Evolutionary conservation across 495 filamentous ascomycete species (phyloP).

Genomic region (Aspergillus cavernicola): DNA sequence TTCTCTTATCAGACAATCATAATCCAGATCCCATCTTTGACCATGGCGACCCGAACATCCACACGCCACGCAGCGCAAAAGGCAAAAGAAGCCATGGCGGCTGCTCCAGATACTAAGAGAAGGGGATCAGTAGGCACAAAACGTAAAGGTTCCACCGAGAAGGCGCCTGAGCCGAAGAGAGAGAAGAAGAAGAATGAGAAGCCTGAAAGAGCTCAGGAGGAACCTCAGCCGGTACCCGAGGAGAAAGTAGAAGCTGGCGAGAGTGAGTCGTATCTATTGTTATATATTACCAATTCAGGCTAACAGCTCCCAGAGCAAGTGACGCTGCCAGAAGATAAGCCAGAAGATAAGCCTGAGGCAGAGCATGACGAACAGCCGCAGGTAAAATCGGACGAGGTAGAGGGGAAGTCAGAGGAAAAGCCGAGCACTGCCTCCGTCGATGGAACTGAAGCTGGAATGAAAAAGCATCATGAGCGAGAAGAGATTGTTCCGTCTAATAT

Average conservation of each 20-base stretch:
- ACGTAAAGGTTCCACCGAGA: conserved; percentile 30
- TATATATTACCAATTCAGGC: background rate
- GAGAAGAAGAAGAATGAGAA: conserved; percentile 23
- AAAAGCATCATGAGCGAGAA: conserved; percentile 46
- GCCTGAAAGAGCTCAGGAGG: background rate
- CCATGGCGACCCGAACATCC: conserved; percentile 39
- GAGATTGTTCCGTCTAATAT: conserved; percentile 64
- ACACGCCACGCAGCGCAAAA: conserved; percentile 43
- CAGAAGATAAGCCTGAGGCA: conserved; percentile 24
- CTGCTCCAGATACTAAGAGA: conserved; percentile 23
- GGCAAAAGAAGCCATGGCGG: conserved; percentile 42
- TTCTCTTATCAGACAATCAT: background rate
- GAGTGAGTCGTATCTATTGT: background rate
- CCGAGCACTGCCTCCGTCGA: conserved; percentile 3
- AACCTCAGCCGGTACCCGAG: background rate
- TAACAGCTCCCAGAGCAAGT: background rate
- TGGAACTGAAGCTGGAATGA: conserved; percentile 23
- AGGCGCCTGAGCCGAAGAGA: conserved; percentile 28
- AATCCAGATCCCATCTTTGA: background rate
- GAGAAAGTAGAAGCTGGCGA: background rate
- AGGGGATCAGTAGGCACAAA: conserved; percentile 27
- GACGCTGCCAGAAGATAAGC: background rate
- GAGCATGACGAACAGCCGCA: conserved; percentile 19
- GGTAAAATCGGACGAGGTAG: background rate
- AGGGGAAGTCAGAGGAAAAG: conserved; percentile 14